Percentiles rank a stretch among this genome's conserved stretches.
phyloP scores from a whole-genome alignment of 2,329 filamentous ascomycete species.

The Exophiala sideris region DNA sequence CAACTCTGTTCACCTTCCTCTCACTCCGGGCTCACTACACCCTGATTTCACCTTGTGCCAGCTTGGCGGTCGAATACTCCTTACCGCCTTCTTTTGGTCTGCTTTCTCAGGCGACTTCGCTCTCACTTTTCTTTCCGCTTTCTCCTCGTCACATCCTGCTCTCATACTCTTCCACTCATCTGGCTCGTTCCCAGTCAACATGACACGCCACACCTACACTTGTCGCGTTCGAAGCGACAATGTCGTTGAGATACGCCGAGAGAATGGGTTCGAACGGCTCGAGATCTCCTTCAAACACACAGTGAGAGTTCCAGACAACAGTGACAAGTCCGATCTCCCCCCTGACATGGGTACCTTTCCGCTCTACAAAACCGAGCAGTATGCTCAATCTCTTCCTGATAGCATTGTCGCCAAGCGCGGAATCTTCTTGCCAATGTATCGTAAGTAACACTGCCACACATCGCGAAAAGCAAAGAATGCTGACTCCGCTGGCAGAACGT shows the following conservation, averaged over 20 bases:
- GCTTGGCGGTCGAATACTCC: too few relatives aligned
- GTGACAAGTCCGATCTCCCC: not conserved
- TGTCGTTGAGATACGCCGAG: not conserved
- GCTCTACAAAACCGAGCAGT: not conserved
- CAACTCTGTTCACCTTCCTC: too few relatives aligned
- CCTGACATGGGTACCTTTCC: not conserved
- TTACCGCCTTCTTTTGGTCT: too few relatives aligned
- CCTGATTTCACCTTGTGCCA: too few relatives aligned
- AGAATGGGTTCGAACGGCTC: not conserved
- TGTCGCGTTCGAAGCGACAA: not conserved
- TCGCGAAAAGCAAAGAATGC: too few relatives aligned
- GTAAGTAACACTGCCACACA: too few relatives aligned
- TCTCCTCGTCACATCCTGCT: too few relatives aligned
- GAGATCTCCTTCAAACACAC: not conserved
- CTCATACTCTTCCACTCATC: too few relatives aligned
- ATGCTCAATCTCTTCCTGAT: slow-evolving; percentile 30
- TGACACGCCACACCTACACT: not conserved
- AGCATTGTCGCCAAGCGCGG: slow-evolving; percentile 42
- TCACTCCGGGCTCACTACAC: too few relatives aligned
- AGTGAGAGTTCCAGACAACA: not conserved
- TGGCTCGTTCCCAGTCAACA: too few relatives aligned
- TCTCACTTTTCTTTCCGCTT: too few relatives aligned
- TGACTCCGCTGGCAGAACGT: not conserved
- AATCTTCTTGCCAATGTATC: slow-evolving; percentile 48
- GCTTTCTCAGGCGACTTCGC: too few relatives aligned